Evolutionary conservation across 371 early-diverging fungal genomes (phyloP).

Genomic region (Chytridiales sp.): DNA sequence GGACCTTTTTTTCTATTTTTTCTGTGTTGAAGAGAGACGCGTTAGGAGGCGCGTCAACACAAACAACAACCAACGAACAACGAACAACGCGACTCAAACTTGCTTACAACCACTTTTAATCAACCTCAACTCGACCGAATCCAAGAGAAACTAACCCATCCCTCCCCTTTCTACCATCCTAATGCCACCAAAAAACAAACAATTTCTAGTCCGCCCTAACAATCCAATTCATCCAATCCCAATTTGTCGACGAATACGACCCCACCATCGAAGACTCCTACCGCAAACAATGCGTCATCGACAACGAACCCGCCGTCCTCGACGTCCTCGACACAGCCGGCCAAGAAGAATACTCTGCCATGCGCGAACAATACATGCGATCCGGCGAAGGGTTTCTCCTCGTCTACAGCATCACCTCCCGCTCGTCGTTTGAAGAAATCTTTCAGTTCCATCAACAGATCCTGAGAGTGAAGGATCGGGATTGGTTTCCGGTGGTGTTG

Average conservation of each 20-base stretch:
- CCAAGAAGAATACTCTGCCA: conserved; percentile 85
- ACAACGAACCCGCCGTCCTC: conserved; percentile 75
- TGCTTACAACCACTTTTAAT: background rate
- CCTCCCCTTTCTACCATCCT: too few relatives aligned
- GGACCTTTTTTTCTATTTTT: too few relatives aligned
- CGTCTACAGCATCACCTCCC: conserved; percentile 73
- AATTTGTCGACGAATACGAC: conserved; percentile 86
- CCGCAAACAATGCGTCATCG: conserved; percentile 86
- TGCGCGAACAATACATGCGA: conserved; percentile 82
- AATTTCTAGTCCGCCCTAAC: conserved; percentile 82
- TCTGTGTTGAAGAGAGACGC: too few relatives aligned
- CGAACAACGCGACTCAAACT: too few relatives aligned
- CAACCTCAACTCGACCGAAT: background rate
- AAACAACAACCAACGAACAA: too few relatives aligned
- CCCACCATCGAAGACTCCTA: conserved; percentile 91
- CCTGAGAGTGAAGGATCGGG: conserved; percentile 75
- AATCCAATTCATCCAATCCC: conserved; percentile 88
- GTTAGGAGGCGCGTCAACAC: too few relatives aligned
- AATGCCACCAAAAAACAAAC: too few relatives aligned
- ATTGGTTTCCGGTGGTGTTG: conserved; percentile 80
- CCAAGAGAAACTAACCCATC: too few relatives aligned
- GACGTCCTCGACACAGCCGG: conserved; percentile 94
- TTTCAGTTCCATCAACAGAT: conserved; percentile 74
- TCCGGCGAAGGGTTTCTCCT: conserved; percentile 87
- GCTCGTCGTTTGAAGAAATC: conserved; percentile 77